These are phyloP conservation scores for Wickerhamomyces hampshirensis DNA, from an alignment of 805 yeast species.

Conservation along the genomic window DNA sequence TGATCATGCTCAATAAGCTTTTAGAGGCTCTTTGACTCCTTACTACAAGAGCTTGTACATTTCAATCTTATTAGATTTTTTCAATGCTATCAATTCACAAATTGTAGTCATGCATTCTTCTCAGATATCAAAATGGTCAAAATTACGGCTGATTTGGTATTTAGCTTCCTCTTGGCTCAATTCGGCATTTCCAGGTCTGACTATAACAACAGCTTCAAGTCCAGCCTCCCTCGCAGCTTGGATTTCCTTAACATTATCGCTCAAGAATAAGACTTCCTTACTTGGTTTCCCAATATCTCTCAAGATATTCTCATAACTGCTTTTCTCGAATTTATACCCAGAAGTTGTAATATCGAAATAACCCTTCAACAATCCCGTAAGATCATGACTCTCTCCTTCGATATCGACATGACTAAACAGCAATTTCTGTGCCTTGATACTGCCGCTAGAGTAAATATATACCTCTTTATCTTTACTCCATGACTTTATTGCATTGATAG, in stretches of 20 bases:
- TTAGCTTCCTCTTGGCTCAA: constrained; percentile 31
- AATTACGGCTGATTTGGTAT: constrained; percentile 26
- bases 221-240: constrained; percentile 70
- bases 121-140: constrained; percentile 21
- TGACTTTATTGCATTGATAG: constrained; percentile 47
- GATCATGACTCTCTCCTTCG: constrained; percentile 37
- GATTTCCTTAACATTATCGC: constrained; percentile 78
- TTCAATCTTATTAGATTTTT: neutral
- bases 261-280: constrained; percentile 52
- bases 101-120: constrained; percentile 1
- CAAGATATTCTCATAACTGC: constrained; percentile 57
- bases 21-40: neutral
- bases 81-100: neutral
- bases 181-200: constrained; percentile 71
- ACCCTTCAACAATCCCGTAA: constrained; percentile 51
- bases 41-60: neutral
- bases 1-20: constrained; percentile 38
- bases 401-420: constrained; percentile 60
- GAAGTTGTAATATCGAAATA: constrained; percentile 85
- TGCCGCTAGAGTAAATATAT: constrained; percentile 85
- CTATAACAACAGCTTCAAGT: constrained; percentile 50
- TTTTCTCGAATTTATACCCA: constrained; percentile 59
- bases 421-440: constrained; percentile 80
- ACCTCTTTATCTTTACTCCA: constrained; percentile 37
- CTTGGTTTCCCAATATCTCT: constrained; percentile 31